Conservation (phyloP, 2,329 filamentous ascomycete genomes). For the Penicillium palitans region DNA sequence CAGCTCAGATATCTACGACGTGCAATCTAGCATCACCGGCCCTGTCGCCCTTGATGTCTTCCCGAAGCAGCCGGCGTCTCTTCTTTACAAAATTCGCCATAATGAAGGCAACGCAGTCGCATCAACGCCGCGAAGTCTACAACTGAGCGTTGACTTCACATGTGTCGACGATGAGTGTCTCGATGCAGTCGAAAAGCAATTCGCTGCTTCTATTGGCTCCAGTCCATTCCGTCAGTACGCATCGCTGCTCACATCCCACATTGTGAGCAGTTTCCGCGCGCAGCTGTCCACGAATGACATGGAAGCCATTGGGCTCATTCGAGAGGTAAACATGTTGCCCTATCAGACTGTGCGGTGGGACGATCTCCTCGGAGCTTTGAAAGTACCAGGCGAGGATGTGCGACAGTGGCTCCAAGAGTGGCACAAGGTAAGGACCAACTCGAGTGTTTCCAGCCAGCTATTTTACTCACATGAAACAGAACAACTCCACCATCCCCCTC, state of each 20-base stretch:
- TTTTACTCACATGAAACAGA: constrained; percentile 27
- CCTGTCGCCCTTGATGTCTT: constrained; percentile 63
- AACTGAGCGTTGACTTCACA: constrained; percentile 72
- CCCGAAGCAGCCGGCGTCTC: constrained; percentile 74
- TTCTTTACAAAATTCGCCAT: constrained; percentile 72
- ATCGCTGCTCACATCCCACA: constrained; percentile 54
- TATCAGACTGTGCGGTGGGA: constrained; percentile 58
- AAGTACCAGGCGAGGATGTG: constrained; percentile 46
- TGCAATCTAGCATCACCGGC: constrained; percentile 50
- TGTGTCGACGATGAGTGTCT: constrained; percentile 73
- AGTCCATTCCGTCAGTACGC: constrained; percentile 50
- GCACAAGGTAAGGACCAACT: constrained; percentile 51
- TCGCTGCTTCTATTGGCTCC: constrained; percentile 48
- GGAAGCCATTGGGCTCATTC: constrained; percentile 56
- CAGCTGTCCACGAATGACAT: constrained; percentile 51
- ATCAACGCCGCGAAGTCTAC: constrained; percentile 35
- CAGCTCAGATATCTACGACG: constrained; percentile 65
- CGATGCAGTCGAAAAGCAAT: constrained; percentile 47
- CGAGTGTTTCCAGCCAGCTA: constrained; percentile 7
- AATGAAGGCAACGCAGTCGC: constrained; percentile 19
- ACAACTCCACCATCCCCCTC: constrained; percentile 35
- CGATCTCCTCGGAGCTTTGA: constrained; percentile 53
- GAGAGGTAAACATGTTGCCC: constrained; percentile 52
- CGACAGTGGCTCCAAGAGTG: constrained; percentile 56
- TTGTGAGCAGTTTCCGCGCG: constrained; percentile 50